These are phyloP conservation scores for Metschnikowia drakensbergensis DNA, from an alignment of 805 yeast genomes.

Conservation along the genomic window DNA sequence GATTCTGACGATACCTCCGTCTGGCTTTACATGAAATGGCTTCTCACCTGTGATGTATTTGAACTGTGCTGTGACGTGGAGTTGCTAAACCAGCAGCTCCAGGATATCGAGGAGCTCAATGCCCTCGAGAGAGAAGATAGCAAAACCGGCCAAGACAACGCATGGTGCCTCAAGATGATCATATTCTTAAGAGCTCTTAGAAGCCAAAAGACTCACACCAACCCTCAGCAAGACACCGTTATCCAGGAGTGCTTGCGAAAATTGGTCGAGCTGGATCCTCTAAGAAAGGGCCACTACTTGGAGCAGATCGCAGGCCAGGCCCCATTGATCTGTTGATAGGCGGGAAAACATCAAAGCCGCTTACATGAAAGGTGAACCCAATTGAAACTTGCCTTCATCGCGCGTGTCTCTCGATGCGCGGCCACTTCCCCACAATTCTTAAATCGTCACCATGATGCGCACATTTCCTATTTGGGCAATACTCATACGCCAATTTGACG, in stretches of 20 bases:
- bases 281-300: conserved; percentile 57
- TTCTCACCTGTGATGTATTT: conserved; percentile 46
- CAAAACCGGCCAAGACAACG: conserved; percentile 47
- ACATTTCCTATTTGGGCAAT: conserved; percentile 6
- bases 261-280: conserved; percentile 57
- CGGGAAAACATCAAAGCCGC: background rate
- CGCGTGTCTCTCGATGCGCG: background rate
- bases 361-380: background rate
- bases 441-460: conserved; percentile 2
- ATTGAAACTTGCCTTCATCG: background rate
- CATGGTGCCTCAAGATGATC: conserved; percentile 71
- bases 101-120: conserved; percentile 57
- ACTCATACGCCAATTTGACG: background rate
- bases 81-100: conserved; percentile 45
- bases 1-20: conserved; percentile 94
- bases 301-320: conserved; percentile 29
- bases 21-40: conserved; percentile 88
- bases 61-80: conserved; percentile 13
- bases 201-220: conserved; percentile 9
- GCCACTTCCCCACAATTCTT: conserved; percentile 6
- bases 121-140: conserved; percentile 69
- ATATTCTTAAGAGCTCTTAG: conserved; percentile 41
- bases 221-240: conserved; percentile 8
- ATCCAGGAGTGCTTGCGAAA: conserved; percentile 37
- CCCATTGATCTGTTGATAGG: conserved; percentile 6